Conservation (phyloP, 345 rosid genomes). For the Firmiana major region DNA sequence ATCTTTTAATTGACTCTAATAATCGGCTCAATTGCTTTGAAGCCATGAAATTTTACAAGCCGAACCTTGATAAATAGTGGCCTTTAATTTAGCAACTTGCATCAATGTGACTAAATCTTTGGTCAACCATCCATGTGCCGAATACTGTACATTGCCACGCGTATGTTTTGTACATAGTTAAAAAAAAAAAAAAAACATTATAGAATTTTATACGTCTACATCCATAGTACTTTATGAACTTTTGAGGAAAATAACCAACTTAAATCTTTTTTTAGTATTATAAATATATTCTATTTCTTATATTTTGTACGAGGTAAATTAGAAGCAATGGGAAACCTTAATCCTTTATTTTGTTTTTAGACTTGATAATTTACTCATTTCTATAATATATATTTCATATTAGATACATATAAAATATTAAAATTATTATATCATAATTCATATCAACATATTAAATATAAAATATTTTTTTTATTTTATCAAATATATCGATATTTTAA, state of each 20-base stretch:
- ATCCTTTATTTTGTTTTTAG: too few species aligned
- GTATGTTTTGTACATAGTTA: too few species aligned
- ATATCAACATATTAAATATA: too few species aligned
- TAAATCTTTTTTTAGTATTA: background rate
- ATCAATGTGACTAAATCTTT: background rate
- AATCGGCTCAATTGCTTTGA: background rate
- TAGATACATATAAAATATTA: too few species aligned
- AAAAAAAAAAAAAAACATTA: background rate
- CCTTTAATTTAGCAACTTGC: background rate
- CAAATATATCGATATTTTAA: too few species aligned
- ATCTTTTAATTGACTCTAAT: too few species aligned
- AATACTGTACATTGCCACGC: background rate
- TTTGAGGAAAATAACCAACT: background rate
- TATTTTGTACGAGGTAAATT: background rate
- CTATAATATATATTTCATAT: too few species aligned
- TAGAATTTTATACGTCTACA: background rate
- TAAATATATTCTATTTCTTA: background rate
- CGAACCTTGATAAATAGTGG: background rate
- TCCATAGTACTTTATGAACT: background rate
- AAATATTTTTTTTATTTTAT: too few species aligned
- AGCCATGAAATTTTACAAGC: background rate
- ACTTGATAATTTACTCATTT: too few species aligned
- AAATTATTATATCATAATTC: too few species aligned
- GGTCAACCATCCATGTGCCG: slow-evolving; percentile 2
- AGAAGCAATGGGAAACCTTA: background rate